A percentile compares a stretch with the other conserved stretches of the same genome.
Conservation (phyloP, 345 rosid genomes). For the Dipteronia sinensis region DNA sequence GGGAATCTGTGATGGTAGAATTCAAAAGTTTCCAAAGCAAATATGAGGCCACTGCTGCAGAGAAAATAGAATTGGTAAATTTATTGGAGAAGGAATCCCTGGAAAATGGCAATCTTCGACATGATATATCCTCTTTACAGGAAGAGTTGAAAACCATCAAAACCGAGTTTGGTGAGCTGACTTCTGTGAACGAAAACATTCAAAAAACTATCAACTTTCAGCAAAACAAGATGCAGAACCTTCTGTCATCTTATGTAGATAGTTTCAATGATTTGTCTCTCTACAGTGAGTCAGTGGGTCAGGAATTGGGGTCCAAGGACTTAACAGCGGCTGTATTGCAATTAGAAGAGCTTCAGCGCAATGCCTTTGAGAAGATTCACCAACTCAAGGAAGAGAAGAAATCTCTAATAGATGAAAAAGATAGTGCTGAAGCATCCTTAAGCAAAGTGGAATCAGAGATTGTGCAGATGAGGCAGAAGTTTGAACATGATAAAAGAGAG, state of each 20-base stretch:
- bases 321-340: slow-evolving; percentile 33
- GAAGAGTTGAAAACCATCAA: slow-evolving; percentile 52
- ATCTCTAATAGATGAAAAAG: slow-evolving; percentile 48
- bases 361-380: slow-evolving; percentile 45
- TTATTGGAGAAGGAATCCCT: slow-evolving; percentile 57
- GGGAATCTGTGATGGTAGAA: slow-evolving; percentile 61
- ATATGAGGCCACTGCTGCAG: slow-evolving; percentile 58
- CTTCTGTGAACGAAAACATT: slow-evolving; percentile 48
- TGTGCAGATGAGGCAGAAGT: slow-evolving; percentile 53
- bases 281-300: slow-evolving; percentile 33
- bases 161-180: slow-evolving; percentile 48
- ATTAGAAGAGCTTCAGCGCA: slow-evolving; percentile 59
- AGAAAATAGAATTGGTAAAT: slow-evolving; percentile 62
- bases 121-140: slow-evolving; percentile 45
- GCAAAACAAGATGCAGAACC: slow-evolving; percentile 46
- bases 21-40: slow-evolving; percentile 50
- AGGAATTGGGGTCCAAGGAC: slow-evolving; percentile 47
- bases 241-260: slow-evolving; percentile 47
- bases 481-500: slow-evolving; percentile 42
- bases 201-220: slow-evolving; percentile 42
- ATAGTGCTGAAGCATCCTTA: slow-evolving; percentile 40
- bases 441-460: slow-evolving; percentile 49
- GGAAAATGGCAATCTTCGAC: slow-evolving; percentile 56
- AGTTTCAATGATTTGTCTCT: slow-evolving; percentile 36
- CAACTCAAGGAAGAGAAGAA: slow-evolving; percentile 56